Evolutionary conservation across 2,329 filamentous ascomycete species (phyloP).

Genomic region (Botrytis paeoniae): DNA sequence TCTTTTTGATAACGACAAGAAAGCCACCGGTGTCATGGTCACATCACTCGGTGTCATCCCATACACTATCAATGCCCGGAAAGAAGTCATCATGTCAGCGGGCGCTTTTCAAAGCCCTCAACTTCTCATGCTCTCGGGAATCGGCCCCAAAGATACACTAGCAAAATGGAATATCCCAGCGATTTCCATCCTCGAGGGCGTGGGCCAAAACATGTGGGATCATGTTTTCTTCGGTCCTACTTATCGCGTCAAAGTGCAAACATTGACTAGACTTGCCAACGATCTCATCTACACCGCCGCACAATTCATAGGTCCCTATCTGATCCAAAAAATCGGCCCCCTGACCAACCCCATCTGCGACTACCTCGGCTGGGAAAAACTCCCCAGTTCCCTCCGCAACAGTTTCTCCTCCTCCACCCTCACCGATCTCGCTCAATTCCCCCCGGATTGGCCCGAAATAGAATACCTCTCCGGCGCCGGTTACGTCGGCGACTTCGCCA

Average conservation of each 20-base stretch:
- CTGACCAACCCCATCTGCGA: constrained; percentile 24
- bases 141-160: constrained; percentile 46
- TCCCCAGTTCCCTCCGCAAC: constrained; percentile 17
- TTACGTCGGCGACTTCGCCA: neutral
- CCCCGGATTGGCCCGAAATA: constrained; percentile 26
- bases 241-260: neutral
- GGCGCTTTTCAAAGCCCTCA: constrained; percentile 49
- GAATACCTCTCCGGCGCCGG: constrained; percentile 38
- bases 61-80: constrained; percentile 26
- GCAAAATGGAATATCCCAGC: constrained; percentile 45
- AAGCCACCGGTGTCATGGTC: constrained; percentile 3
- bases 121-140: constrained; percentile 48
- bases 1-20: constrained; percentile 39
- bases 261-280: neutral
- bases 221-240: constrained; percentile 9
- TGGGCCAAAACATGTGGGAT: constrained; percentile 49
- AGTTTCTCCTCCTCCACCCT: neutral
- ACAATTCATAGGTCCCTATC: neutral
- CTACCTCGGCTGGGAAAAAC: constrained; percentile 41
- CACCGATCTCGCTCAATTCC: constrained; percentile 39
- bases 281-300: constrained; percentile 5
- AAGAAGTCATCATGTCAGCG: constrained; percentile 44
- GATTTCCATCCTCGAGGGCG: constrained; percentile 47
- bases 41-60: neutral
- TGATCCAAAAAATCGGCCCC: neutral